Conservation (phyloP, 805 yeast species). For the Priceomyces haplophilus region DNA sequence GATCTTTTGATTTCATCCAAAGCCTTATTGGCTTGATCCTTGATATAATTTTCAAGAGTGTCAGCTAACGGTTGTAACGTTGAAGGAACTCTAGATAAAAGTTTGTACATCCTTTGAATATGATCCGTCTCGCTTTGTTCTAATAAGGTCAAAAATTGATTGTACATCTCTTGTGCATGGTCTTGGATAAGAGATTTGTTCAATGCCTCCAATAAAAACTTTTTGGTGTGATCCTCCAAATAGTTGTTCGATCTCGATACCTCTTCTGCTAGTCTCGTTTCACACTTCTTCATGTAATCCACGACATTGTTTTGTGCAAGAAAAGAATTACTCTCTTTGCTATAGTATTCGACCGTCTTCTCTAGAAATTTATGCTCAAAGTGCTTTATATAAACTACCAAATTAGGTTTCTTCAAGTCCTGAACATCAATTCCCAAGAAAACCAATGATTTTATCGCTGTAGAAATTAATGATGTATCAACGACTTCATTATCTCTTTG, state of each 20-base stretch:
- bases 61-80: slow-evolving; percentile 77
- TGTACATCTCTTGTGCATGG: slow-evolving; percentile 73
- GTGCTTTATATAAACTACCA: slow-evolving; percentile 73
- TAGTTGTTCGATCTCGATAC: slow-evolving; percentile 71
- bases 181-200: slow-evolving; percentile 73
- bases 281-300: slow-evolving; percentile 86
- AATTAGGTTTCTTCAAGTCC: slow-evolving; percentile 80
- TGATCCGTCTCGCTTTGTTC: slow-evolving; percentile 71
- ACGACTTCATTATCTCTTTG: slow-evolving; percentile 80
- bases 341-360: slow-evolving; percentile 65
- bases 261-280: slow-evolving; percentile 79
- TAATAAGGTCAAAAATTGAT: slow-evolving; percentile 71
- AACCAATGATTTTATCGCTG: slow-evolving; percentile 83
- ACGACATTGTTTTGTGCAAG: slow-evolving; percentile 76
- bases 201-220: slow-evolving; percentile 69
- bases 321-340: slow-evolving; percentile 63
- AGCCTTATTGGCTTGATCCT: slow-evolving; percentile 44
- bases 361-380: slow-evolving; percentile 78
- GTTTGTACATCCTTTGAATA: slow-evolving; percentile 70
- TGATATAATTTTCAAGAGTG: slow-evolving; percentile 70
- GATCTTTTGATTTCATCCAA: slow-evolving; percentile 51
- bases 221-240: slow-evolving; percentile 82
- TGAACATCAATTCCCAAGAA: slow-evolving; percentile 86
- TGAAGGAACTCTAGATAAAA: slow-evolving; percentile 73
- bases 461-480: slow-evolving; percentile 60